Conservation (phyloP, 345 rosid genomes). For the Sonneratia caseolaris region DNA sequence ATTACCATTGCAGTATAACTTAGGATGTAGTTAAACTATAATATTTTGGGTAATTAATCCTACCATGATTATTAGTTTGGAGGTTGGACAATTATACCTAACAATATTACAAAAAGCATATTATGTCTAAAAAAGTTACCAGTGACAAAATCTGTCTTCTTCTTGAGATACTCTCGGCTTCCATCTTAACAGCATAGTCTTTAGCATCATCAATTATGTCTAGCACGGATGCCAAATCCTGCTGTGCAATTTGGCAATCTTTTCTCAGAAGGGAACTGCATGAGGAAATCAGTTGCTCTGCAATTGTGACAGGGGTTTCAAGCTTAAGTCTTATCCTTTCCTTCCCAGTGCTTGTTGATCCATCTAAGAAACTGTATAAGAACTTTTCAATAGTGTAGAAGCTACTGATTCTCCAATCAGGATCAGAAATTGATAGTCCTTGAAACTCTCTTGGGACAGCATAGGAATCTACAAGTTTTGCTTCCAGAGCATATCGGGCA, state of each 20-base stretch:
- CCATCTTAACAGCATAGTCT: slow-evolving; percentile 47
- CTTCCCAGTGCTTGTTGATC: slow-evolving; percentile 62
- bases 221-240: slow-evolving; percentile 49
- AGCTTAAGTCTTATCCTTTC: slow-evolving; percentile 91
- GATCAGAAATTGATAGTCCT: slow-evolving; percentile 28
- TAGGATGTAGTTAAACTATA: not conserved
- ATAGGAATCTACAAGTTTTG: slow-evolving; percentile 51
- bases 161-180: slow-evolving; percentile 76
- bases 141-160: slow-evolving; percentile 47
- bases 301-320: slow-evolving; percentile 78
- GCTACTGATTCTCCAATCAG: slow-evolving; percentile 41
- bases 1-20: not conserved
- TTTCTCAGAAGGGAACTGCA: slow-evolving; percentile 53
- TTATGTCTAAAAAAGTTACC: slow-evolving; percentile 31
- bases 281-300: slow-evolving; percentile 64
- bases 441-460: slow-evolving; percentile 28
- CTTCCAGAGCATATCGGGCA: slow-evolving; percentile 77
- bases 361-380: slow-evolving; percentile 73
- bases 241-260: slow-evolving; percentile 44
- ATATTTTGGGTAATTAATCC: not conserved
- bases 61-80: not conserved
- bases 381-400: slow-evolving; percentile 60
- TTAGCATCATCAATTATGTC: slow-evolving; percentile 48
- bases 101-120: not conserved
- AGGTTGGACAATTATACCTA: not conserved